Base-by-base conservation (phyloP, 2,329 filamentous ascomycete species). In the Torrubiella hemipterigena region DNA sequence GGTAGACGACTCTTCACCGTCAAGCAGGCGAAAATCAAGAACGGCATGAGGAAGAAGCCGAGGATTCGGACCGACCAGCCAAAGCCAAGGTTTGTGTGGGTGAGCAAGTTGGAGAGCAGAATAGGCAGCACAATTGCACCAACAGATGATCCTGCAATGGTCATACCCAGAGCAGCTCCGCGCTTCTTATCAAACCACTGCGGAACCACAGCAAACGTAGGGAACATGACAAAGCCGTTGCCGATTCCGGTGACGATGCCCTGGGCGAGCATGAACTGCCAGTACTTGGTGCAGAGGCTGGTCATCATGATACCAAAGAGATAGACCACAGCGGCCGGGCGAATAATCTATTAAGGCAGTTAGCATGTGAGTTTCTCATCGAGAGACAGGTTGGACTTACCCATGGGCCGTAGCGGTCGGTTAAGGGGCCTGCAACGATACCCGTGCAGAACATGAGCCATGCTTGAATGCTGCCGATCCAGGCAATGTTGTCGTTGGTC, bases 151-250 rank as follows among this genome's bases (percentile, higher is more conserved):
- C 82, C 80, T 0, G 79, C 77, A 5, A 78, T 71, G n/a, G 83
- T 82, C 25, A 93, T 63, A n/a, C 85, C 85, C 1, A 80, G 89
- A 7, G 84, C 83, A 25, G 81, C 67, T 3, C 78, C 86, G 11
- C 85, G 73, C 30, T 73, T 75, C n/a, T 51, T 53, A 17, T 77
- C 66, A 59, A 93, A 93, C 59, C 74, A 93, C 49, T 93, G 84
- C 0, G 79, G 79, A 23, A 89, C 73, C 15, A 77, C 71, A 10
- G 77, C 75, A 39, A 91, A 69, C 0, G 81, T 73, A 0, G 84
- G 82, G 0, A 36, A 36, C 30, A 32, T 31, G 2, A 36, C 17
- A 17, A 36, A 72, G 6, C 77, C 77, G 34, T 68, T 68, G 2
- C 72, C 76, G 1, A 76, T 31, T 2, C 72, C 72, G 38, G 67